Evolutionary conservation across 768 basidiomycete genomes (phyloP), one percentile per base, ranked within the genome.

Genomic region (Kwoniella newhampshirensis): DNA sequence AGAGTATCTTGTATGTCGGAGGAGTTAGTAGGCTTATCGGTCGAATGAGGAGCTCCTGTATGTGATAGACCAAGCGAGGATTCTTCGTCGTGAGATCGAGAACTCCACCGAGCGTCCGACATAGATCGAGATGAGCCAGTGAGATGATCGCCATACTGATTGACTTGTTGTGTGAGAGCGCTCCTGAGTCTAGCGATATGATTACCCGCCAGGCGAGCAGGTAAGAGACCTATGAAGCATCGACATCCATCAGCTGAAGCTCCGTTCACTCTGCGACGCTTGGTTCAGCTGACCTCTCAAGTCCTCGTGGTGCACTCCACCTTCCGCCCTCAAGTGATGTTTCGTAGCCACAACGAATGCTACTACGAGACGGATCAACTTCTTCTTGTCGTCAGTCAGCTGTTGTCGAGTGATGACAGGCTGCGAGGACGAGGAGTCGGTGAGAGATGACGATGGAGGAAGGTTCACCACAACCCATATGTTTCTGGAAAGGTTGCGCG

Each of bases 301-400:
- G 68, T 89, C 88, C 63, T 91, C 87, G 47, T 85, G 88, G 41
- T 90, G 87, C 47, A 92, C 81, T 73, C 92, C 91, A 21, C 66
- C 67, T 49, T 74, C 72, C 4, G 66, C 75, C 35, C 75, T 27
- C 7, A 76, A 59, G 58, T 76, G 75, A 73, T 94, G 86, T 71
- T 84, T 84, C 15, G 80, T 83, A 49, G 88, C 84, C 69, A 83
- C 86, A 8, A 85, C 85, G 71, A 89, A 91, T 5, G 84, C 81
- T 7, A 87, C 78, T 36, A 83, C 81, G 32, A 89, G 82, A 55
- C 82, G 85, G 45, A 96, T 71, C 21, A 82, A 80, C 63, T 89
- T 83, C 9, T 83, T 80, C 77, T 96, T 96, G 41, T 73, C 71
- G 42, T 64, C 54, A 8, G 63, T 74, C 5, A 77, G 70, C 11